Evolutionary conservation across 2,329 filamentous ascomycete genomes (phyloP).

Genomic region (Boeremia exigua): DNA sequence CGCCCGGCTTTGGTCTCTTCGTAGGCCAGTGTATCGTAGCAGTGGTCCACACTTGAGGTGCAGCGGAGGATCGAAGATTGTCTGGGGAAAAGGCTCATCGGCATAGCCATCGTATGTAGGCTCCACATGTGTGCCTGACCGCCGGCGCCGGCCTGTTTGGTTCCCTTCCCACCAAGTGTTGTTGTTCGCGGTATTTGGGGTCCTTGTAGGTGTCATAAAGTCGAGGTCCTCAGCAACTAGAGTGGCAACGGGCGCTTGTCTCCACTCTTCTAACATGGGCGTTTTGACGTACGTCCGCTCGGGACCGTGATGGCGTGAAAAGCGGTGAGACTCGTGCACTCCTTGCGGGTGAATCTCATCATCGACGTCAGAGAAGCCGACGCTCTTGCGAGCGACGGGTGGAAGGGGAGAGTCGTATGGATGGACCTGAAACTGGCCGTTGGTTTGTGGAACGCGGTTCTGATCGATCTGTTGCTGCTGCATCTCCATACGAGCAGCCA

Average conservation of each 20-base stretch:
- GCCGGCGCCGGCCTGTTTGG: slow-evolving; percentile 52
- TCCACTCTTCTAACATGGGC: slow-evolving; percentile 65
- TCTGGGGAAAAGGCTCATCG: slow-evolving; percentile 68
- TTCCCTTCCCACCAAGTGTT: slow-evolving; percentile 78
- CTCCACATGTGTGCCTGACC: slow-evolving; percentile 39
- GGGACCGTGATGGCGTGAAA: slow-evolving; percentile 50
- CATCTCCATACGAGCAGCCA: slow-evolving; percentile 47
- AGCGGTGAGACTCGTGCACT: slow-evolving; percentile 36
- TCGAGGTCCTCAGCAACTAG: slow-evolving; percentile 53
- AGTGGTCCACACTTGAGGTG: slow-evolving; percentile 91
- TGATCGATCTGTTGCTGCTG: slow-evolving; percentile 48
- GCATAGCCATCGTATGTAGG: slow-evolving; percentile 70
- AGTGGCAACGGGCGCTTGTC: slow-evolving; percentile 46
- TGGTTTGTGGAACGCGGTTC: slow-evolving; percentile 39
- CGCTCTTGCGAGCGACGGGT: slow-evolving; percentile 47
- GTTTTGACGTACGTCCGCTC: slow-evolving; percentile 62
- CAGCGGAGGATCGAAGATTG: slow-evolving; percentile 80
- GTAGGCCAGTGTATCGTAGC: slow-evolving; percentile 85
- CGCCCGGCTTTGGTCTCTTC: slow-evolving; percentile 59
- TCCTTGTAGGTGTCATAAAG: slow-evolving; percentile 42
- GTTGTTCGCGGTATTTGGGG: slow-evolving; percentile 33
- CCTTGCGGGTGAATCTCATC: slow-evolving; percentile 28
- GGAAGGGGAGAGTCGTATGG: slow-evolving; percentile 33
- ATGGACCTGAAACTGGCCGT: slow-evolving; percentile 43
- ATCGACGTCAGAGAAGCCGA: slow-evolving; percentile 48